Percentiles rank a stretch among this genome's conserved stretches.
These are phyloP conservation scores for Rhodotorula mucilaginosa DNA, from an alignment of 1,284 basidiomycete genomes.

Conservation along the genomic window DNA sequence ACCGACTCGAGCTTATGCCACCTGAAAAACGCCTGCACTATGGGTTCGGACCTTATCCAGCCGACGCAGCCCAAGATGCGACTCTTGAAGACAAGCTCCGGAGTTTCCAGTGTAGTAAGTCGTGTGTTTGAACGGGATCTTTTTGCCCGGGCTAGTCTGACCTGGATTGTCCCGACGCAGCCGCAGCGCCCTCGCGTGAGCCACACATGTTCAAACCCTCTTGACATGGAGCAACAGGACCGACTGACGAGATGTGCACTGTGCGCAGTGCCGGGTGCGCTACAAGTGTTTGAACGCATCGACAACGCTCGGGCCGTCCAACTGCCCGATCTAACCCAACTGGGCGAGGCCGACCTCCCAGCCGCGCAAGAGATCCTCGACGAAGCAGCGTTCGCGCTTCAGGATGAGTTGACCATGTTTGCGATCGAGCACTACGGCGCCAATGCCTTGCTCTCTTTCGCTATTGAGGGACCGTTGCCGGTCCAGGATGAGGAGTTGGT, in stretches of 20 bases:
- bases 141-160: too few species aligned
- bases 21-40: not conserved
- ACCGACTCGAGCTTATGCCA: not conserved
- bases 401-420: not conserved
- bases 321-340: not conserved
- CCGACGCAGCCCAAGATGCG: too few species aligned
- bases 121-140: too few species aligned
- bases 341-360: not conserved
- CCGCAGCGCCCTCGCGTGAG: too few species aligned
- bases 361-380: not conserved
- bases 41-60: conserved; percentile 16
- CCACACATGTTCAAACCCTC: too few species aligned
- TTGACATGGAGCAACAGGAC: too few species aligned
- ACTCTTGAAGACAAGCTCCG: not conserved
- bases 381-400: not conserved
- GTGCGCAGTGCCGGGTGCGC: conserved; percentile 1
- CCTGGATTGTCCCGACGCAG: too few species aligned
- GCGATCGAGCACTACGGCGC: conserved; percentile 10
- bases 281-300: not conserved
- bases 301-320: conserved; percentile 2
- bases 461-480: not conserved
- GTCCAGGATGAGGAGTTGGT: not conserved
- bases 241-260: too few species aligned
- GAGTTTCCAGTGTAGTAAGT: too few species aligned
- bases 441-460: conserved; percentile 4